Evolutionary conservation across 768 basidiomycete genomes (phyloP), one percentile per base, ranked within the genome.

Genomic region (Basidioascus undulatus): DNA sequence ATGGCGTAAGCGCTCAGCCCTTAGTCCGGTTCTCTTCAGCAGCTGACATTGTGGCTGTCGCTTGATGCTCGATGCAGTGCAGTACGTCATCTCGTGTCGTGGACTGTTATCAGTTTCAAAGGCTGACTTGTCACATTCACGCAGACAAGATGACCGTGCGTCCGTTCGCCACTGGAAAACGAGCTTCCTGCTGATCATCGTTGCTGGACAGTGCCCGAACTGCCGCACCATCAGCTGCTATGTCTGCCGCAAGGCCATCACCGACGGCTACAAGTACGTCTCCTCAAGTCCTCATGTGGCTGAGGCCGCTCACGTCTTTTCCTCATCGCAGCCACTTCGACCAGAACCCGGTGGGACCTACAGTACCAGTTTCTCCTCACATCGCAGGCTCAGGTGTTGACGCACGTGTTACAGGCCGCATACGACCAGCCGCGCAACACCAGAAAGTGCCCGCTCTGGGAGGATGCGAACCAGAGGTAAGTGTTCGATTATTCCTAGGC

Each of bases 141-240:
- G 89, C 86, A 61, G 89, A 89, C 67, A 89, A 89, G 56, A 87
- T 92, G 74, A 66, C 62, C 1, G 37, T 38, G 25, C 11, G 37
- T n/a, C n/a, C n/a, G n/a, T n/a, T n/a, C n/a, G n/a, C n/a, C 15
- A 5, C 11, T 38, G 10, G 6, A 13, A 38, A 13, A 26, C 8
- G 25, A n/a, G 11, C 9, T 15, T 11, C 12, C 1, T 43, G 38
- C 32, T 5, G 16, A 4, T 6, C 9, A 3, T 46, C 34, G 37
- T 34, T 0, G 6, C 32, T 20, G 21, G 19, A 4, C 20, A 16
- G 21, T 82, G 80, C 50, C 69, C 73, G 1, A 59, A 73, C 44
- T 89, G 86, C 51, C 46, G 35, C 2, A 72, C 79, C 0, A 27
- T 78, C 31, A 82, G 76, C 0, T 92, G 86, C 57, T 87, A 92